Evolutionary conservation across 768 basidiomycete species (phyloP), one percentile per base, ranked within the genome.

Genomic region (Tylopilus felleus): DNA sequence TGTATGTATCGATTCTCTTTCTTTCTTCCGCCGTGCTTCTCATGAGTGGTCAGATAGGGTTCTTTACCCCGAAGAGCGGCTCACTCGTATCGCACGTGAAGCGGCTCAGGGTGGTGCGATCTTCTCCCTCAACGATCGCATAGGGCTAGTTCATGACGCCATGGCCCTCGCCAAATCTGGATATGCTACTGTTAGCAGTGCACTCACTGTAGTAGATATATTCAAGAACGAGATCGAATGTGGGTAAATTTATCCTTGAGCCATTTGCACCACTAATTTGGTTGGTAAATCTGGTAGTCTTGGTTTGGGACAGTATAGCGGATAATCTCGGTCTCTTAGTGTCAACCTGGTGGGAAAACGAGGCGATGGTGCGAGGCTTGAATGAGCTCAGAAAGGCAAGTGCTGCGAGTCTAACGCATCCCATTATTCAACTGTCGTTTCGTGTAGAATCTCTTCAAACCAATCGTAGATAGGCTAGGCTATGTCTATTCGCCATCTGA

Each of bases 101-200:
- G 93, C 91, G 1, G 80, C 84, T n/a, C 84, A 81, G 63, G 63
- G 73, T 13, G 71, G 82, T 52, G 80, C 82, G 4, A 70, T 80
- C 8, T 93, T 96, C 74, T 79, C 86, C 1, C 73, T 93, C 55
- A 85, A 90, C 52, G 96, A 99, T 66, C 82, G 92, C 22, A 86
- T 98, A 61, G 95, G 95, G 17, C 77, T 99, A 25, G 83, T 96
- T 21, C 81, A 87, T 46, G 97, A 98, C 63, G 78, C 86, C 1
- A 77, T 88, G 64, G 86, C 86, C 1, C 80, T 98, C 28, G 81
- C 91, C 46, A 83, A 85, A 64, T 88, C 93, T 19, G 94, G 94
- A 4, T 81, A 90, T 62, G 75, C 84, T 45, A 78, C 84, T 54
- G 78, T 92, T 31, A 92, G 90, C 62, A 85, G 84, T 56, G 82